A percentile compares a stretch with the other conserved stretches of the same genome.
These are phyloP conservation scores for Diaporthe ilicicola DNA, from an alignment of 2,329 filamentous ascomycete genomes.

Conservation along the genomic window DNA sequence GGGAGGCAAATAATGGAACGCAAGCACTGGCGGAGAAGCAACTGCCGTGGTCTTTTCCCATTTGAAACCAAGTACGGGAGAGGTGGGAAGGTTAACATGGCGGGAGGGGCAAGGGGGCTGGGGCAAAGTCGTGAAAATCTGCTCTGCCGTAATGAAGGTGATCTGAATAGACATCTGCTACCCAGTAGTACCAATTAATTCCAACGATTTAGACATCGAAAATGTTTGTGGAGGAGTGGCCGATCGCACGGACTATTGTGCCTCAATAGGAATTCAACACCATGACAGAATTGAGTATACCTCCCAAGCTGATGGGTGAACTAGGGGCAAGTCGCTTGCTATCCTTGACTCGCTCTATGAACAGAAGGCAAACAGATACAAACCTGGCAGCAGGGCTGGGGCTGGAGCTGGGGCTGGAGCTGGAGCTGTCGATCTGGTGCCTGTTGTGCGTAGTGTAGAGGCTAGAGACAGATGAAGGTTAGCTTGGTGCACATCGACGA, in stretches of 20 bases:
- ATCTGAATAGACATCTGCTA: slow-evolving; percentile 3
- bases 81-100: neutral
- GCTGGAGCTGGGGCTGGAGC: neutral
- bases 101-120: neutral
- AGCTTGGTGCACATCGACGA: slow-evolving; percentile 2
- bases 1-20: neutral
- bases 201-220: slow-evolving; percentile 20
- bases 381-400: neutral
- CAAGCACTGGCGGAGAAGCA: neutral
- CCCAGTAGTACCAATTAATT: slow-evolving; percentile 20
- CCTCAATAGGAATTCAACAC: slow-evolving; percentile 6
- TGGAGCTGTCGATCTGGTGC: neutral
- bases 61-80: neutral
- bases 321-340: neutral
- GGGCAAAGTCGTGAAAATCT: neutral
- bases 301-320: neutral
- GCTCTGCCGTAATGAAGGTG: slow-evolving; percentile 5
- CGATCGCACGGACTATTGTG: neutral
- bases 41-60: neutral
- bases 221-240: neutral
- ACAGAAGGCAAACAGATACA: neutral
- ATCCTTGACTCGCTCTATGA: slow-evolving; percentile 10
- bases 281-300: neutral
- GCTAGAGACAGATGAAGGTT: neutral
- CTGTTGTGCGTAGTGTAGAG: neutral